Conservation (phyloP, 352 stramenopile species). For the Stramenopiles sp. region DNA sequence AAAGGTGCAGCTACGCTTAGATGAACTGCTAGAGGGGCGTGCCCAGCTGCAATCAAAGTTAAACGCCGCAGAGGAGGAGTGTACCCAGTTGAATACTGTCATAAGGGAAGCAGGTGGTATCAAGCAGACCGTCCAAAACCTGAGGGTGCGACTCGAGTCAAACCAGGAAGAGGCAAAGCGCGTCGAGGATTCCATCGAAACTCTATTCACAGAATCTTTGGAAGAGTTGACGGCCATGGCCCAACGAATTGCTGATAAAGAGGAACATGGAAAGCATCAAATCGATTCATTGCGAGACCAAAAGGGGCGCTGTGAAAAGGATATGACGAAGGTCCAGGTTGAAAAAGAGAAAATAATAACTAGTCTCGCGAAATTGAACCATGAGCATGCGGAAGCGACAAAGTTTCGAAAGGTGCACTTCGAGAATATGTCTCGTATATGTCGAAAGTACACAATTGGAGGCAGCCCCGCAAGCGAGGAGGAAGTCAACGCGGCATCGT, state of each 20-base stretch:
- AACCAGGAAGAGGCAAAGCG: neutral
- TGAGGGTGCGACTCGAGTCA: neutral
- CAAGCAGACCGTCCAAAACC: neutral
- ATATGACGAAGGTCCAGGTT: constrained; percentile 21
- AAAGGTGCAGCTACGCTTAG: constrained; percentile 22
- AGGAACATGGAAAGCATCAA: neutral
- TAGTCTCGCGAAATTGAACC: neutral
- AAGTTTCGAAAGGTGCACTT: neutral
- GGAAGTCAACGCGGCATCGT: neutral
- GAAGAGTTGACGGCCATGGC: neutral
- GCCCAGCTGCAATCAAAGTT: too few relatives aligned
- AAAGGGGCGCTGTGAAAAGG: neutral
- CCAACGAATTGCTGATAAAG: neutral
- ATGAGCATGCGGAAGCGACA: neutral
- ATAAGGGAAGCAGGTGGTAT: too few relatives aligned
- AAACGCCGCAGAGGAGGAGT: too few relatives aligned
- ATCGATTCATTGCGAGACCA: neutral
- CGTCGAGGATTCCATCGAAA: neutral
- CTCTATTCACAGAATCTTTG: neutral
- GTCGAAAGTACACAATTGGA: neutral
- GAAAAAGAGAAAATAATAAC: constrained; percentile 22
- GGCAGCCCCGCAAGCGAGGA: neutral
- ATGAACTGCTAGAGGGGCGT: constrained; percentile 23
- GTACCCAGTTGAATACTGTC: too few relatives aligned
- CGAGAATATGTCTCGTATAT: neutral